phyloP scores from a whole-genome alignment of 768 basidiomycete species.

The Serendipita sp. region DNA sequence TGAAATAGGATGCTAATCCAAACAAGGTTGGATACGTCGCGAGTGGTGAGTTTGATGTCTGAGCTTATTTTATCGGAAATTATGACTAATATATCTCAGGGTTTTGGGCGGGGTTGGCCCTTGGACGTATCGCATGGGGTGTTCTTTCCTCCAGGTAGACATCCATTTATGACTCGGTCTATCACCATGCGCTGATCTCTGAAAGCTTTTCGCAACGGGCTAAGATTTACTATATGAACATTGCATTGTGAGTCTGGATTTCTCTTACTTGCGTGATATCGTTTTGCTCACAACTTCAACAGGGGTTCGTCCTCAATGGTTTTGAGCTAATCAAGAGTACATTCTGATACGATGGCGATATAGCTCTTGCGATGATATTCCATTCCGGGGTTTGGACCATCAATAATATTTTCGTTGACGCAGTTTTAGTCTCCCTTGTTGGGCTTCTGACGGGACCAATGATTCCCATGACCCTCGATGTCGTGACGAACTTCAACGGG shows the following conservation, averaged over 20 bases:
- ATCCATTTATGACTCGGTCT: too few relatives aligned
- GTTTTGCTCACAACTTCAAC: not conserved
- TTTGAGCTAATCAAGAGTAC: not conserved
- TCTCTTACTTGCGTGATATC: not conserved
- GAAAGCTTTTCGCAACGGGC: not conserved
- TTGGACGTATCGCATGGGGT: constrained; percentile 37
- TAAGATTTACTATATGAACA: not conserved
- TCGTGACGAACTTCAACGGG: not conserved
- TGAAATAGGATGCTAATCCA: constrained; percentile 27
- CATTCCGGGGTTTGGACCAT: not conserved
- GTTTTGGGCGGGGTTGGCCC: constrained; percentile 40
- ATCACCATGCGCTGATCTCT: too few relatives aligned
- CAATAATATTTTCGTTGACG: not conserved
- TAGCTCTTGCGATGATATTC: not conserved
- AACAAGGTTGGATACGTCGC: constrained; percentile 41
- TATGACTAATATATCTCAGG: not conserved
- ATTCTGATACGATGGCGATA: not conserved
- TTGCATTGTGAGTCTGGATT: not conserved
- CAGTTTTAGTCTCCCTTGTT: not conserved
- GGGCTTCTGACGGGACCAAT: not conserved
- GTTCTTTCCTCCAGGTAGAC: constrained; percentile 25
- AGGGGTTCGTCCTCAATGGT: not conserved
- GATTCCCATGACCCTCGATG: not conserved
- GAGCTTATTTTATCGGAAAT: not conserved
- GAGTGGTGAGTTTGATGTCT: constrained; percentile 21